These are phyloP conservation scores for Fusarium sp. DNA, from an alignment of 2,329 filamentous ascomycete species.

Conservation along the genomic window DNA sequence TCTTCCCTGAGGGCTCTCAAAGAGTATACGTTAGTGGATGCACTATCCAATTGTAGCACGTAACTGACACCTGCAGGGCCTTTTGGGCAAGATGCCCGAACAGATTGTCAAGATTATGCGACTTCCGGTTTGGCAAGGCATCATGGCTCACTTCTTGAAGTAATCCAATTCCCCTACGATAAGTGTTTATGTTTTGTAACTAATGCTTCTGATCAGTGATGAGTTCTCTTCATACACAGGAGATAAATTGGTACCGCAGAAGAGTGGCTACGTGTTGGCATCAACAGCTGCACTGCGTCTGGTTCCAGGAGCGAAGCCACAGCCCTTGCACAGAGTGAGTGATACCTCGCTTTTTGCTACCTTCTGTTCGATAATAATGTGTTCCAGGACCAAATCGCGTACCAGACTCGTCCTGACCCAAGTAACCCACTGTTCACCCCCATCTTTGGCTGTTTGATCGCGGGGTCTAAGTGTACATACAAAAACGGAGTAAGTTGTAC, in stretches of 20 bases:
- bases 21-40: background rate
- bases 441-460: background rate
- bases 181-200: fast-evolving
- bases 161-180: background rate
- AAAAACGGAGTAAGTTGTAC: background rate
- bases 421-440: background rate
- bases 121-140: background rate
- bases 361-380: background rate
- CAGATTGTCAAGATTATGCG: background rate
- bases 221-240: constrained; percentile 3
- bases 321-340: background rate
- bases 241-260: background rate
- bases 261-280: background rate
- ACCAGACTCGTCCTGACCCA: background rate
- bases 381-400: constrained; percentile 1
- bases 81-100: background rate
- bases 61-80: background rate
- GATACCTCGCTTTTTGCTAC: background rate
- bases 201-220: background rate
- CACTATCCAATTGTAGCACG: fast-evolving
- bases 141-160: constrained; percentile 1
- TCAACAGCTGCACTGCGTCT: background rate
- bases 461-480: constrained; percentile 6
- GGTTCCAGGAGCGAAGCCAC: background rate
- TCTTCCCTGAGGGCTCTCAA: constrained; percentile 3